phyloP scores from a whole-genome alignment of 768 basidiomycete genomes.

The Podaxis sp. region DNA sequence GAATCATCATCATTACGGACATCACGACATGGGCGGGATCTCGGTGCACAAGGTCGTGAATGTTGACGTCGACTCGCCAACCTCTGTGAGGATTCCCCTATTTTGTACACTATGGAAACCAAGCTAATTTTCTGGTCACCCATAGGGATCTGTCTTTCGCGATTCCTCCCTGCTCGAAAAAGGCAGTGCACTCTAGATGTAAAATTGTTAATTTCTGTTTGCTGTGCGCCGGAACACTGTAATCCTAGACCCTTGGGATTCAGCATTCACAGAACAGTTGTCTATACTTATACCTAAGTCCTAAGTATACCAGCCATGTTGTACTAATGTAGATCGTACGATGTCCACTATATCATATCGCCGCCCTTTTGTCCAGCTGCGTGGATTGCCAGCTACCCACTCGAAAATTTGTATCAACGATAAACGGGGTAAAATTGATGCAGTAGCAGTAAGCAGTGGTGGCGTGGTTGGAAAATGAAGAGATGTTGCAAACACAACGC shows the following conservation, averaged over 20 bases:
- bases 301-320: too few species aligned
- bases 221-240: neutral
- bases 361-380: too few species aligned
- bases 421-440: too few species aligned
- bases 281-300: neutral
- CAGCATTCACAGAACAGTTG: neutral
- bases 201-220: neutral
- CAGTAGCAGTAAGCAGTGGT: too few species aligned
- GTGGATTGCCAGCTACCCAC: too few species aligned
- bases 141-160: neutral
- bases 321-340: too few species aligned
- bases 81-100: conserved; percentile 3
- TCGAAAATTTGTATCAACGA: too few species aligned
- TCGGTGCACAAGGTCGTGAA: conserved; percentile 19
- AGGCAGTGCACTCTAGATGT: neutral
- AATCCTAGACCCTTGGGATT: neutral
- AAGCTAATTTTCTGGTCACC: neutral
- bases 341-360: too few species aligned
- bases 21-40: conserved; percentile 7
- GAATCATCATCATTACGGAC: neutral
- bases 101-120: neutral
- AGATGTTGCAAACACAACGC: too few species aligned
- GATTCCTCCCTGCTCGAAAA: neutral
- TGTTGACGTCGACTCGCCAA: conserved; percentile 15
- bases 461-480: too few species aligned